Evolutionary conservation across 192 early-diverging fungal genomes (phyloP).

Genomic region (Linnemannia zychae): DNA sequence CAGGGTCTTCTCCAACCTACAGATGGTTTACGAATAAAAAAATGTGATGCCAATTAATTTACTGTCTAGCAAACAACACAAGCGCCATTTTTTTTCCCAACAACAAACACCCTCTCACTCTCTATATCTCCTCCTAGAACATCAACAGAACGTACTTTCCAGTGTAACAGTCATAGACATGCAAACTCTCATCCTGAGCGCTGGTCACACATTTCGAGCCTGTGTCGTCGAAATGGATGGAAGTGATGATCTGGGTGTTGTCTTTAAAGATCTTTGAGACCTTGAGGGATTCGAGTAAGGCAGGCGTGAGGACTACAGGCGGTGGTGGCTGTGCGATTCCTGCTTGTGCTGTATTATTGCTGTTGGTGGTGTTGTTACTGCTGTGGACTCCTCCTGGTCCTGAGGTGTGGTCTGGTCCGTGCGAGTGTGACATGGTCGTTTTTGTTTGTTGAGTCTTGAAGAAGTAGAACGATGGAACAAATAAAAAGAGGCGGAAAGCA

Average conservation of each 20-base stretch:
- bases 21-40: background rate
- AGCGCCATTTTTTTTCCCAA: background rate
- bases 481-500: background rate
- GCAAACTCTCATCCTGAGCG: conserved; percentile 88
- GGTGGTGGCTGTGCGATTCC: conserved; percentile 27
- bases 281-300: conserved; percentile 54
- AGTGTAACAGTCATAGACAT: conserved; percentile 83
- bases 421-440: conserved; percentile 7
- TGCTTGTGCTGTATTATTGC: background rate
- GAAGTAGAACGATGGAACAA: background rate
- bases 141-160: conserved; percentile 76
- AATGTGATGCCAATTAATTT: background rate
- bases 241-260: conserved; percentile 79
- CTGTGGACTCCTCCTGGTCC: background rate
- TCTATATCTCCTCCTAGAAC: too few species aligned
- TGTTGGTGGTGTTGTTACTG: conserved; percentile 6
- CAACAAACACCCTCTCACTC: background rate
- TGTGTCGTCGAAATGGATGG: conserved; percentile 84
- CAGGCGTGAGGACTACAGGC: conserved; percentile 51
- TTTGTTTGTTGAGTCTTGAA: background rate
- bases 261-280: conserved; percentile 83
- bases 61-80: background rate
- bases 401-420: background rate
- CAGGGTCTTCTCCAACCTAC: conserved; percentile 75
- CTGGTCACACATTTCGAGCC: conserved; percentile 86